A percentile compares a stretch with the other conserved stretches of the same genome.
Evolutionary conservation across 768 basidiomycete genomes (phyloP).

Genomic region (Termitomyces sp.): DNA sequence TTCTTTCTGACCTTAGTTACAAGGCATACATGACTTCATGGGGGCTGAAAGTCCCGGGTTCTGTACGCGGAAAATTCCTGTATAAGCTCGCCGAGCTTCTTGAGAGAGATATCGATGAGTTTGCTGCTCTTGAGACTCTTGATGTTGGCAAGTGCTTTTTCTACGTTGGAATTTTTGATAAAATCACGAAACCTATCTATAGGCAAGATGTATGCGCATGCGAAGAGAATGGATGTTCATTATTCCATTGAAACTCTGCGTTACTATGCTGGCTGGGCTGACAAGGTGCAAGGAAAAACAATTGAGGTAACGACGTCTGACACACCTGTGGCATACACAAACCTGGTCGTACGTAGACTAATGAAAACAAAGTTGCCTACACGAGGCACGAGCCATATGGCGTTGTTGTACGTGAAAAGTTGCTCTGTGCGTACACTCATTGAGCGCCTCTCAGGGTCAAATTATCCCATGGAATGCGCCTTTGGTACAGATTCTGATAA

Average conservation of each 20-base stretch:
- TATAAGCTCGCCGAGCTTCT: constrained; percentile 29
- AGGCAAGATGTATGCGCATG: constrained; percentile 54
- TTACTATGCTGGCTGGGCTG: constrained; percentile 87
- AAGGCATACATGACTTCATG: constrained; percentile 51
- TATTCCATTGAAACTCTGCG: constrained; percentile 46
- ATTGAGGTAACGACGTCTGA: constrained; percentile 40
- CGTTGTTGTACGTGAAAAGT: constrained; percentile 31
- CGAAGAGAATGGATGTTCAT: constrained; percentile 45
- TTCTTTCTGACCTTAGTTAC: not conserved
- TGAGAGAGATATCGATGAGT: constrained; percentile 23
- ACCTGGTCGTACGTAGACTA: constrained; percentile 14
- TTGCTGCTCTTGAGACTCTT: constrained; percentile 25
- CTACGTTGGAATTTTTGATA: not conserved
- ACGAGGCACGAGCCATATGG: constrained; percentile 54
- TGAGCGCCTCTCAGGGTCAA: constrained; percentile 22
- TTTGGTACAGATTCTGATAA: constrained; percentile 8
- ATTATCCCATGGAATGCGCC: constrained; percentile 59
- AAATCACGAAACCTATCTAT: not conserved
- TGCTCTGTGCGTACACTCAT: not conserved
- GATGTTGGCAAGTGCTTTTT: constrained; percentile 18
- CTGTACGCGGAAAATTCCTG: constrained; percentile 22
- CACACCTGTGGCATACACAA: not conserved
- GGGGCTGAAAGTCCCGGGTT: constrained; percentile 58
- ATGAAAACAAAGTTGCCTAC: constrained; percentile 24
- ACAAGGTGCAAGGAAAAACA: constrained; percentile 71